phyloP scores from a whole-genome alignment of 1,284 basidiomycete species.

The Chiua sp. region DNA sequence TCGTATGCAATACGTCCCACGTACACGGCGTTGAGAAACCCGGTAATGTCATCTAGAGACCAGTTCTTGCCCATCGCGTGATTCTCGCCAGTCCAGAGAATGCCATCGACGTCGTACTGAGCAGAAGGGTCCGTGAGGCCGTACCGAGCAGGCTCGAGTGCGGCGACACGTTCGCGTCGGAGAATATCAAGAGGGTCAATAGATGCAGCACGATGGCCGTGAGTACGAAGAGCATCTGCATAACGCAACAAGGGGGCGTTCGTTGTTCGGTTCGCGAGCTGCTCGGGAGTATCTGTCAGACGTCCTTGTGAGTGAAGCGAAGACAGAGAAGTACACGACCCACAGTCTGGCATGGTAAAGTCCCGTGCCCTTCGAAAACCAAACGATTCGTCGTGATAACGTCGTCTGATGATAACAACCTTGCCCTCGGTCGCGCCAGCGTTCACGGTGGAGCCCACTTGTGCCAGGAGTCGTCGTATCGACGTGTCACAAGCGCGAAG shows the following conservation, averaged over 20 bases:
- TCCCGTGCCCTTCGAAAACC: slow-evolving; percentile 73
- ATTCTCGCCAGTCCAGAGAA: slow-evolving; percentile 67
- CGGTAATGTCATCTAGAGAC: slow-evolving; percentile 71
- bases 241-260: slow-evolving; percentile 87
- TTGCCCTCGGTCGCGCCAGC: slow-evolving; percentile 10
- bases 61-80: slow-evolving; percentile 55
- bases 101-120: slow-evolving; percentile 78
- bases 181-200: slow-evolving; percentile 90
- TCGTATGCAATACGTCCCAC: slow-evolving; percentile 88
- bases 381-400: slow-evolving; percentile 85
- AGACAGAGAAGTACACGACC: slow-evolving; percentile 35
- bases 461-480: slow-evolving; percentile 15
- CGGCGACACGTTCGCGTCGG: slow-evolving; percentile 83
- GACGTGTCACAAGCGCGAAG: slow-evolving; percentile 17
- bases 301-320: neutral
- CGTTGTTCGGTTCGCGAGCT: slow-evolving; percentile 74
- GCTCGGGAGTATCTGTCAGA: slow-evolving; percentile 77
- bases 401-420: slow-evolving; percentile 31
- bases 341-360: slow-evolving; percentile 79
- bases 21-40: slow-evolving; percentile 75
- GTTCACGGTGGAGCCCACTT: slow-evolving; percentile 1
- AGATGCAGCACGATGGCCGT: slow-evolving; percentile 80
- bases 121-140: slow-evolving; percentile 61
- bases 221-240: slow-evolving; percentile 83
- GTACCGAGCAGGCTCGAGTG: slow-evolving; percentile 80